phyloP scores from a whole-genome alignment of 352 stramenopile species.

The Peronospora farinosa region DNA sequence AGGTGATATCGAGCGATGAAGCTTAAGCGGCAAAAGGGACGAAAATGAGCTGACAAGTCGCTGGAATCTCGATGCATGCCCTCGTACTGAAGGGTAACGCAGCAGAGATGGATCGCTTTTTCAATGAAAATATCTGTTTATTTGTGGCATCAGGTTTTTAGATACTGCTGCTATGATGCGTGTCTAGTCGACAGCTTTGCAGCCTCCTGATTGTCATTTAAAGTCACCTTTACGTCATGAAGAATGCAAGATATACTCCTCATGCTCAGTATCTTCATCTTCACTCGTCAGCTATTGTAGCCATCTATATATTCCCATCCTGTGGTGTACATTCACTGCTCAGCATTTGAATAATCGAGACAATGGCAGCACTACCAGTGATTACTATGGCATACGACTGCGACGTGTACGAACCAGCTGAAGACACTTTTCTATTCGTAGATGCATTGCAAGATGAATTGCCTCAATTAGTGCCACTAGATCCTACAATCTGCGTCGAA shows the following conservation, averaged over 20 bases:
- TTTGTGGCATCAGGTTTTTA: too few relatives aligned
- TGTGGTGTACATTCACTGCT: slow-evolving; percentile 14
- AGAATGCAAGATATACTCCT: slow-evolving; percentile 68
- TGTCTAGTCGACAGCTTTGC: too few relatives aligned
- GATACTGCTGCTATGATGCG: too few relatives aligned
- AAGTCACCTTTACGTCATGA: slow-evolving; percentile 65
- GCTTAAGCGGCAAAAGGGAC: background rate
- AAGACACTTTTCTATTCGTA: slow-evolving; percentile 96
- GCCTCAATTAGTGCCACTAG: slow-evolving; percentile 40
- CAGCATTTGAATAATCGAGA: slow-evolving; percentile 1
- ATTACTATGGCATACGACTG: slow-evolving; percentile 74
- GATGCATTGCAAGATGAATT: slow-evolving; percentile 91
- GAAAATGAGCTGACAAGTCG: background rate
- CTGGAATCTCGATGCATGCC: background rate
- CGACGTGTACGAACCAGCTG: slow-evolving; percentile 95
- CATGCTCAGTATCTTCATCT: slow-evolving; percentile 71
- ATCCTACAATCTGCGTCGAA: slow-evolving; percentile 83
- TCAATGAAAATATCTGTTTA: slow-evolving; percentile 12
- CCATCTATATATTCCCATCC: slow-evolving; percentile 32
- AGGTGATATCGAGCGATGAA: background rate
- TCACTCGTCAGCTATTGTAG: slow-evolving; percentile 45
- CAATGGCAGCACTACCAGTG: slow-evolving; percentile 47
- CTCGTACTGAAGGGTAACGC: too few relatives aligned
- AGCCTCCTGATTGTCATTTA: too few relatives aligned
- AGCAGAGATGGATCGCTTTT: slow-evolving; percentile 5